Evolutionary conservation across 2,329 filamentous ascomycete genomes (phyloP), one percentile per base, ranked within the genome.

Genomic region (Cladosporium sp.): DNA sequence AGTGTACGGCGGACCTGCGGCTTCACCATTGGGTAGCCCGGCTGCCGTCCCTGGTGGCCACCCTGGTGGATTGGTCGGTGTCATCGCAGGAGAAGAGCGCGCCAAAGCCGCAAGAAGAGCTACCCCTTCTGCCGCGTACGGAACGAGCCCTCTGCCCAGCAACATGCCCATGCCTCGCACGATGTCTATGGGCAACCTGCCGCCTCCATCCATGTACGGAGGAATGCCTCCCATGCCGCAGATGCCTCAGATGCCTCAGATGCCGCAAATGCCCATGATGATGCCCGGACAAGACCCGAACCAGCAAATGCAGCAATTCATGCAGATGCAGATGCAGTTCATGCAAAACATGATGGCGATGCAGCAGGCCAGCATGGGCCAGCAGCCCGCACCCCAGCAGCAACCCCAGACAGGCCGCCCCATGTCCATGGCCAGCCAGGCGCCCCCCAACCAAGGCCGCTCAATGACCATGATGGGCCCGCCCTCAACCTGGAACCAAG

Each of bases 391-490:
- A 32, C 18, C 18, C 5, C 48, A 43, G 41, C 58, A 54, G 10
- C 54, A 51, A 33, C 45, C 33, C 31, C 53, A 55, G 40, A 54
- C 43, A 51, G 45, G 51, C 32, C 57, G 66, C 44, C 66, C 65
- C 9, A 74, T 76, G 64, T 81, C 78, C 7, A 75, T 79, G 63
- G 70, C 60, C 4, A 73, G 51, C 61, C 69, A 50, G 60, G 45
- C 51, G 49, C 40, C 57, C 52, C 58, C 65, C 9, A 67, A 65
- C 38, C 66, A 68, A 52, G 67, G 65, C 14, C 72, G 88, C 56
- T 86, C 89, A 0, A 89, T 93, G 81, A 93, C 87, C 70, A 89
- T 93, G 84, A 80, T 93, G 56, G 85, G 88, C 61, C 85, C 86
- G 34, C 69, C 68, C 40, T 62, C 60, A 18, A 54, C 58, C 46